Percentiles rank a stretch among this genome's conserved stretches.
These are phyloP conservation scores for Paulownia fortunei DNA, from an alignment of 257 asterid genomes.

Conservation along the genomic window DNA sequence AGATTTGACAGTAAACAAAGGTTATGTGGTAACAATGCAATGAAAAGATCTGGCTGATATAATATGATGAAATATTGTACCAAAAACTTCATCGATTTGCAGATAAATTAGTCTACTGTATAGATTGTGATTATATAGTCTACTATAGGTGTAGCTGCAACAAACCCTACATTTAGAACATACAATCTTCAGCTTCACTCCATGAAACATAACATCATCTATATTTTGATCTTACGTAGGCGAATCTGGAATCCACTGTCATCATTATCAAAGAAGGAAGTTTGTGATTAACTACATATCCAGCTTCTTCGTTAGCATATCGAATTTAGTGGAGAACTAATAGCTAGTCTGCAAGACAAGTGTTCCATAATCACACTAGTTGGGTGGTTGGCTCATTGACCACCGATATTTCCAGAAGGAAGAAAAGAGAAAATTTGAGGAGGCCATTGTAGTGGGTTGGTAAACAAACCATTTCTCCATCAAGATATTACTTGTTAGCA, in stretches of 20 bases:
- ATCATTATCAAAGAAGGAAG: too few relatives aligned
- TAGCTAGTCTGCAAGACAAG: neutral
- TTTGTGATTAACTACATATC: neutral
- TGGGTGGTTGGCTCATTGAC: constrained; percentile 26
- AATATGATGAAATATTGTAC: too few relatives aligned
- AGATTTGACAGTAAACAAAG: too few relatives aligned
- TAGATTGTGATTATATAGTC: too few relatives aligned
- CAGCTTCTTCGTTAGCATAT: neutral
- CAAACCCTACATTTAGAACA: neutral
- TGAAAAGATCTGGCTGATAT: too few relatives aligned
- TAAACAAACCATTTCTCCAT: neutral
- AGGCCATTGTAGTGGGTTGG: neutral
- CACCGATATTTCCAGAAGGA: neutral
- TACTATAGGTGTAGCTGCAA: neutral
- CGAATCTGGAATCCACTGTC: too few relatives aligned
- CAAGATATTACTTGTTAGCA: neutral
- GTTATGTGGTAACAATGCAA: too few relatives aligned
- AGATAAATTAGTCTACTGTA: too few relatives aligned
- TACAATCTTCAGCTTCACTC: neutral
- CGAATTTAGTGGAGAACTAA: neutral
- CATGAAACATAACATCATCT: neutral
- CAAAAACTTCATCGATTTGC: too few relatives aligned
- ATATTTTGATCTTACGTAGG: too few relatives aligned
- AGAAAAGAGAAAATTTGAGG: neutral
- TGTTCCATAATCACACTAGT: constrained; percentile 1